Evolutionary conservation across 768 basidiomycete genomes (phyloP).

Genomic region (Pleurotus giganteus): DNA sequence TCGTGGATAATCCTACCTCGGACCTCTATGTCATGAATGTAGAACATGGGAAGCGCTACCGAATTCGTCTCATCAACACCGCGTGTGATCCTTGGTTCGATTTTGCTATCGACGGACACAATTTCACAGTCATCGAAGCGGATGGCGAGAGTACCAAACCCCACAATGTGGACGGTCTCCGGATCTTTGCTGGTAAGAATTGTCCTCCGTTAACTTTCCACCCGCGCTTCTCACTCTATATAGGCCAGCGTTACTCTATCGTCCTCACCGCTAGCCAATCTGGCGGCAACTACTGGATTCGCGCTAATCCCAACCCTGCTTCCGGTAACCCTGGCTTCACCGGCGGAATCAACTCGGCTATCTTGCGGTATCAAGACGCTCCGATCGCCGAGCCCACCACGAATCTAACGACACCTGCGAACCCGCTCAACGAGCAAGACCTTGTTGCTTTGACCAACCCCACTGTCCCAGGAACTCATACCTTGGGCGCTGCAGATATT

Average conservation of each 20-base stretch:
- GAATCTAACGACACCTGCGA: slow-evolving; percentile 13
- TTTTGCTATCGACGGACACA: slow-evolving; percentile 40
- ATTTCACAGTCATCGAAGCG: slow-evolving; percentile 39
- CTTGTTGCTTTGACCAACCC: slow-evolving; percentile 32
- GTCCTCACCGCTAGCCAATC: slow-evolving; percentile 41
- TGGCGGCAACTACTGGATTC: slow-evolving; percentile 53
- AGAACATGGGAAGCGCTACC: slow-evolving; percentile 18
- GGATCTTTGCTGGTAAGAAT: slow-evolving; percentile 33
- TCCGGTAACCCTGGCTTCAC: slow-evolving; percentile 25
- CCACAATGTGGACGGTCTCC: slow-evolving; percentile 25
- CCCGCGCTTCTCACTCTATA: no score
- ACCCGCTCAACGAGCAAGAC: slow-evolving; percentile 28
- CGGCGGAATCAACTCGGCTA: slow-evolving; percentile 40
- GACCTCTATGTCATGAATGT: slow-evolving; percentile 3
- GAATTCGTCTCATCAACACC: slow-evolving; percentile 7
- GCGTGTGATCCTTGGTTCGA: slow-evolving; percentile 18
- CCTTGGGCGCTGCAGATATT: slow-evolving; percentile 39
- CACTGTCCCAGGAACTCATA: slow-evolving; percentile 35
- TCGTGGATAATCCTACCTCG: not conserved
- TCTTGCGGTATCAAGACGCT: slow-evolving; percentile 47
- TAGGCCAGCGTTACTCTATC: slow-evolving; percentile 24
- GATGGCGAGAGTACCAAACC: slow-evolving; percentile 35
- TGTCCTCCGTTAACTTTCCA: slow-evolving; percentile 11
- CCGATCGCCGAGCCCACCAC: slow-evolving; percentile 36
- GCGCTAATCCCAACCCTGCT: slow-evolving; percentile 30